A percentile compares a stretch with the other conserved stretches of the same genome.
Conservation (phyloP, 2,329 filamentous ascomycete species). For the Sporothrix variecibatus region DNA sequence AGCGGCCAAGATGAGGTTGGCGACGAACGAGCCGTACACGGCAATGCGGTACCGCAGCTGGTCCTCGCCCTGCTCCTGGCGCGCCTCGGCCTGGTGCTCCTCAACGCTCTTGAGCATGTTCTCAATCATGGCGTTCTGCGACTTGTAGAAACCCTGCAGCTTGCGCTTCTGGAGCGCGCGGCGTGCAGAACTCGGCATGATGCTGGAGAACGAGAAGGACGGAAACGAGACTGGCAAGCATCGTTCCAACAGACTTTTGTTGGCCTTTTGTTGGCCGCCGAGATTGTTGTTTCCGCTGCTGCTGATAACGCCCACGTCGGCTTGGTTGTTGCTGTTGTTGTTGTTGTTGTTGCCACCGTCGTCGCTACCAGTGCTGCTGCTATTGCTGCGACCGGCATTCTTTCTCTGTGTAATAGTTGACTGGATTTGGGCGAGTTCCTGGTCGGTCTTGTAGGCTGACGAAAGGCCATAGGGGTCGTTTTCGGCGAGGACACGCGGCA, state of each 20-base stretch:
- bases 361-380: background rate
- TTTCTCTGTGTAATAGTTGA: conserved; percentile 69
- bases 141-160: conserved; percentile 82
- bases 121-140: conserved; percentile 92
- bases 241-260: conserved; percentile 28
- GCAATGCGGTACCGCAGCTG: conserved; percentile 73
- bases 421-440: conserved; percentile 74
- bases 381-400: background rate
- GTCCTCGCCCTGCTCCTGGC: conserved; percentile 77
- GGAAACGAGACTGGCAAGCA: conserved; percentile 36
- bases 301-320: background rate
- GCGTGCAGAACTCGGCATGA: conserved; percentile 39
- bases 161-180: conserved; percentile 37
- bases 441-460: conserved; percentile 72
- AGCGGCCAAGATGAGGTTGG: conserved; percentile 75
- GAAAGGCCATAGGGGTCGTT: conserved; percentile 83
- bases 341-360: background rate
- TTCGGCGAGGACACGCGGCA: conserved; percentile 61
- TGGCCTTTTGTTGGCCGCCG: background rate
- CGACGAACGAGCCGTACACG: conserved; percentile 68
- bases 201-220: conserved; percentile 35
- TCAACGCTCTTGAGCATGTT: conserved; percentile 89
- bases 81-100: conserved; percentile 81
- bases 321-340: background rate
- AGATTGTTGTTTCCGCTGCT: background rate